A percentile compares a stretch with the other conserved stretches of the same genome.
phyloP scores from a whole-genome alignment of 345 rosid genomes.

The Theobroma cacao region DNA sequence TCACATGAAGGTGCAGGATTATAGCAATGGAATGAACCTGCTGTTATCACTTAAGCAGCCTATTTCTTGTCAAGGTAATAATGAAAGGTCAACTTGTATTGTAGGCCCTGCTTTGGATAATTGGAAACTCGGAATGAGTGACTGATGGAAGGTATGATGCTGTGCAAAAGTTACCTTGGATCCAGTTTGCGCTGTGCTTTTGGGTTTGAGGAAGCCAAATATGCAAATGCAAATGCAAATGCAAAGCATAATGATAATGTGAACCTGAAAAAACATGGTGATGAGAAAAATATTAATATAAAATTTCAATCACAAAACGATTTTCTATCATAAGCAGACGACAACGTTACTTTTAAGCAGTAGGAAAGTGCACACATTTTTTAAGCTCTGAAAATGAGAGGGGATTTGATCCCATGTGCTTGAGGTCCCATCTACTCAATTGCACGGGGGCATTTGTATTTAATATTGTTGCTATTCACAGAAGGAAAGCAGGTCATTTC shows the following conservation, averaged over 20 bases:
- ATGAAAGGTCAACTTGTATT: neutral
- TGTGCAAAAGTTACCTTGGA: neutral
- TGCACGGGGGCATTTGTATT: neutral
- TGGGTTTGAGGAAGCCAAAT: too few relatives aligned
- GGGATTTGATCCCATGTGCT: neutral
- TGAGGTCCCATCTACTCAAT: neutral
- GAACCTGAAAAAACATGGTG: neutral
- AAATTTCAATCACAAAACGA: neutral
- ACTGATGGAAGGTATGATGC: neutral
- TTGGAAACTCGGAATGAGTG: neutral
- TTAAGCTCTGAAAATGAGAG: conserved; percentile 1
- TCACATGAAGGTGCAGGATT: too few relatives aligned
- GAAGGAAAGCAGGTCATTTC: neutral
- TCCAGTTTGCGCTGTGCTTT: neutral
- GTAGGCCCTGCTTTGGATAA: neutral
- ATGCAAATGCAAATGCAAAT: too few relatives aligned
- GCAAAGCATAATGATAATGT: neutral
- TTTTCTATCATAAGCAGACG: neutral
- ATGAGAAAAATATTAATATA: neutral
- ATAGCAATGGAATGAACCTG: too few relatives aligned
- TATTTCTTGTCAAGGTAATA: neutral
- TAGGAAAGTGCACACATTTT: neutral
- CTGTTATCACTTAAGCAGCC: too few relatives aligned
- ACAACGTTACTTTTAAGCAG: neutral
- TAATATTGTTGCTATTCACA: neutral